Percentiles rank a stretch among this genome's conserved stretches.
phyloP scores from a whole-genome alignment of 2,329 filamentous ascomycete genomes.

The Anisogramma anomala region DNA sequence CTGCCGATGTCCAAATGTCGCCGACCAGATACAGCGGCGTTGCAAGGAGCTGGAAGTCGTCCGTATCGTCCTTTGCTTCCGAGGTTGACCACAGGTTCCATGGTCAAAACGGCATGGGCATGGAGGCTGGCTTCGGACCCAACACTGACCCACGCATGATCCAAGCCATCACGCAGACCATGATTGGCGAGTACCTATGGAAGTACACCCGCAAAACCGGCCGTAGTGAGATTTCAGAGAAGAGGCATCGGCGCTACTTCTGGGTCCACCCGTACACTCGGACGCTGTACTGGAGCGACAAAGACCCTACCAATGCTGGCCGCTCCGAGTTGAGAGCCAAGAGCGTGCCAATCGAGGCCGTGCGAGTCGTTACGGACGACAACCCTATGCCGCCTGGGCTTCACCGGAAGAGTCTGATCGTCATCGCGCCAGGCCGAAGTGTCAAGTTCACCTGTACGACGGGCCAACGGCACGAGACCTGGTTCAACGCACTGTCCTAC shows the following conservation, averaged over 20 bases:
- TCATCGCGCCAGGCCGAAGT: slow-evolving; percentile 76
- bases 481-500: slow-evolving; percentile 96
- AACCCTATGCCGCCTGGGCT: slow-evolving; percentile 92
- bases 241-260: slow-evolving; percentile 89
- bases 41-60: slow-evolving; percentile 56
- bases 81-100: slow-evolving; percentile 90
- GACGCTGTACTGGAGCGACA: slow-evolving; percentile 92
- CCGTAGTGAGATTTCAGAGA: slow-evolving; percentile 78
- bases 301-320: slow-evolving; percentile 71
- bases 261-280: slow-evolving; percentile 98
- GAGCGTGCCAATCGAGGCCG: slow-evolving; percentile 87
- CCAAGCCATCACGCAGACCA: slow-evolving; percentile 96
- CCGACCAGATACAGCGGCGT: slow-evolving; percentile 31
- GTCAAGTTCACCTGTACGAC: slow-evolving; percentile 94
- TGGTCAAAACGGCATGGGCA: slow-evolving; percentile 42
- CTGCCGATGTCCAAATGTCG: slow-evolving; percentile 39
- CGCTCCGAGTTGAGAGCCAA: slow-evolving; percentile 66
- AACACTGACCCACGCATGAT: slow-evolving; percentile 95
- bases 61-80: slow-evolving; percentile 88
- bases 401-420: slow-evolving; percentile 84
- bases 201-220: slow-evolving; percentile 95
- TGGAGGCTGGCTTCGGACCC: slow-evolving; percentile 50
- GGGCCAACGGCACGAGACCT: slow-evolving; percentile 89
- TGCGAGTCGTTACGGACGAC: slow-evolving; percentile 83
- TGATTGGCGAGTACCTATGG: slow-evolving; percentile 99